Base-by-base conservation (phyloP, 768 basidiomycete species). In the Calocybe cyanea region DNA sequence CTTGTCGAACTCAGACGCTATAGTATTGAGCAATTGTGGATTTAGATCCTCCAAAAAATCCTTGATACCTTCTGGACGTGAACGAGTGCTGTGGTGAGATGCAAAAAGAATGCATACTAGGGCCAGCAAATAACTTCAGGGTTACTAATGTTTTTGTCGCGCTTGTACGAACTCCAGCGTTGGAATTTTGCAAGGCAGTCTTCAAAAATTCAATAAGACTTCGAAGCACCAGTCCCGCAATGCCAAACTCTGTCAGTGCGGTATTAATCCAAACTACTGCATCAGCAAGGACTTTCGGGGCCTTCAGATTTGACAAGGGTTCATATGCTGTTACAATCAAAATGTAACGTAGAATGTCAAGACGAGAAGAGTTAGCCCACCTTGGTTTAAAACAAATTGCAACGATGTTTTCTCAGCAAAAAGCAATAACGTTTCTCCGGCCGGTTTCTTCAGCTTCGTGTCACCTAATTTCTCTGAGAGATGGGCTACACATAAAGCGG, bases 391-490 rank as follows among this genome's bases (percentile, higher is more conserved):
- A 15, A 98, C 88, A 59, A 99, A 98, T 48, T 95, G 92, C 38
- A 98, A 67, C 3, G 92, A 96, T 0, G 90, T 92, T 65, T 85
- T 94, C 65, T 98, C 96, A 0, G 92, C 84, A 57, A 92, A 95
- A 0, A 77, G 58, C 1, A 80, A 58, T n/a, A 99, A 67, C 0
- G 89, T 76, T 37, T 99, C 96, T 17, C 91, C 87, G 17, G 94
- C 91, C 4, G 94, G 88, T 62, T 97, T 98, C 73, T 97, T 98
- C 48, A 99, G 67, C 61, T 99, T 99, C 67, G 89, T 69, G 59
- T 99, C 96, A 17, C 96, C 96, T 38, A 99, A 70, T 66, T 99
- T 98, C 66, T 99, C 96, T 31, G 81, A 81, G 18, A 98, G 69
- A 63, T 92, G 88, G 3, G 81, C 76, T 3, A 92, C 78, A 43